These are phyloP conservation scores for Lavandula angustifolia DNA, from an alignment of 257 asterid species.

Conservation along the genomic window DNA sequence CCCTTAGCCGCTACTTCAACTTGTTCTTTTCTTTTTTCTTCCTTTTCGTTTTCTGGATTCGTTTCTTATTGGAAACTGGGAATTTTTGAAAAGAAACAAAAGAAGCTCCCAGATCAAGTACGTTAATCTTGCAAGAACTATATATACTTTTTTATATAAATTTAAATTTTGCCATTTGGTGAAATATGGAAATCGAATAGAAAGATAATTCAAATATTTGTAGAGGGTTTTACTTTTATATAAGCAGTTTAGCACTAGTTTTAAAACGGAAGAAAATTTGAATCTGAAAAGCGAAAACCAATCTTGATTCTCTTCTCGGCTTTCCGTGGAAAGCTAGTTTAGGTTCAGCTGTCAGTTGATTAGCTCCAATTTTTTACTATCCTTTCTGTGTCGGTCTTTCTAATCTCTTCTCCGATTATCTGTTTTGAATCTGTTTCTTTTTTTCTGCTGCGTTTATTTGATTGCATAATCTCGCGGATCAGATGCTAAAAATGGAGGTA, in stretches of 20 bases:
- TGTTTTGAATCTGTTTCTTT: too few species aligned
- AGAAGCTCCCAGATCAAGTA: conserved; percentile 56
- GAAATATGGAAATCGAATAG: not conserved
- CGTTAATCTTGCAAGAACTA: conserved; percentile 28
- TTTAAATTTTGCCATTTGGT: conserved; percentile 2
- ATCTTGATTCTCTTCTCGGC: conserved; percentile 14
- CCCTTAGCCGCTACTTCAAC: conserved; percentile 42
- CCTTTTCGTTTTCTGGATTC: conserved; percentile 31
- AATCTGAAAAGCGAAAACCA: not conserved
- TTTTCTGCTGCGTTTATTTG: conserved; percentile 6
- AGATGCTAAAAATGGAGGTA: conserved; percentile 34
- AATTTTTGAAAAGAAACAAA: conserved; percentile 24
- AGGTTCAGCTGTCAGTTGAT: conserved; percentile 36
- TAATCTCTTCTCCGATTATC: not conserved
- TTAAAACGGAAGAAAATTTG: conserved; percentile 19
- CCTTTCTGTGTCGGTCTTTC: not conserved
- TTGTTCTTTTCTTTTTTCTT: conserved; percentile 32
- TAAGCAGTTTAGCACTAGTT: conserved; percentile 19
- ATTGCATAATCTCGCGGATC: conserved; percentile 11
- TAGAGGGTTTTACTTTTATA: conserved; percentile 27
- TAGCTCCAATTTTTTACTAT: conserved; percentile 18
- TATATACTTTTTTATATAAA: too few species aligned
- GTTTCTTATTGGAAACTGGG: conserved; percentile 30
- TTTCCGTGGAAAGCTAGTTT: conserved; percentile 25
- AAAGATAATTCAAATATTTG: conserved; percentile 23